Base-by-base conservation (phyloP, 352 stramenopile species). In the Stramenopiles sp. region DNA sequence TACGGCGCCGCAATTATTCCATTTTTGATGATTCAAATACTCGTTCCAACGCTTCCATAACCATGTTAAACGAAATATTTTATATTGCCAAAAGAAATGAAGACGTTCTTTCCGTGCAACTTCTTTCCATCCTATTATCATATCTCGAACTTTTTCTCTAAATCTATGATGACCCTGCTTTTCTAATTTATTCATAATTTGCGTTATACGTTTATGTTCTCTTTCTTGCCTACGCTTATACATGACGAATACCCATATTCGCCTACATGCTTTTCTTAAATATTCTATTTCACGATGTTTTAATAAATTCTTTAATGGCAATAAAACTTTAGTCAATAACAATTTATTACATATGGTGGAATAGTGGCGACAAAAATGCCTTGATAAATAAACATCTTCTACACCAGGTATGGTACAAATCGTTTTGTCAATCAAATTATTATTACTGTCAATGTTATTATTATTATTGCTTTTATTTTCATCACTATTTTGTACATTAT, bases 161-260 rank as follows among this genome's bases (percentile, higher is more conserved):
- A 69, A 69, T 69, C 27, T 69, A 27, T 69, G 27, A 69, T 69
- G 20, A 20, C 27, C 27, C 27, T 69, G 20, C 20, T 27, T 69
- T 20, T 69, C 27, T 69, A 69, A 69, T 69, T 69, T 69, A 69
- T 69, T 69, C 53, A 69, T 69, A 69, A 69, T 69, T 20, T 69
- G 20, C 27, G 53, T 27, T 69, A 69, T 69, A 23, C 53, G 53
- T 27, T 69, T 69, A 27, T 69, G 53, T 69, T 69, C 53, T 27
- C 27, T 69, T 69, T 69, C 53, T 27, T 69, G 53, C 53, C 53
- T 20, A 69, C 53, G 53, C 53, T 69, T 69, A 27, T 69, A 69
- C 53, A 69, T 23, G 20, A 69, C 53, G 27, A 69, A 69, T 20
- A 69, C 27, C 53, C 53, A 69, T 27, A 20, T 23, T 23, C 27